phyloP scores from a whole-genome alignment of 345 rosid species.

The Psidium guajava region DNA sequence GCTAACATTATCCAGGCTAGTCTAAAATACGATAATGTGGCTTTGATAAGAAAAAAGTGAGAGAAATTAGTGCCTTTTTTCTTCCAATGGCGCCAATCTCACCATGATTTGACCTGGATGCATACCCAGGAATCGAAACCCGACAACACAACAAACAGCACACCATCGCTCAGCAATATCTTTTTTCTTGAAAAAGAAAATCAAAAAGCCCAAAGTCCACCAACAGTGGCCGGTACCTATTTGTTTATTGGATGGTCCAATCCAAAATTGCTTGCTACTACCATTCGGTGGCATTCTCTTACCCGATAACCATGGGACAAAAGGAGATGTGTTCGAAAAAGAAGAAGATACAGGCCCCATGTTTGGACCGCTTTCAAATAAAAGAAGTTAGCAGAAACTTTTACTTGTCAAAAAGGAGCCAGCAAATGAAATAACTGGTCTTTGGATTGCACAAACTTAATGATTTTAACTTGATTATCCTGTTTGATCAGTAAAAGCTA shows the following conservation, averaged over 20 bases:
- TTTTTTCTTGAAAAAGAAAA: not conserved
- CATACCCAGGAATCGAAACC: conserved; percentile 10
- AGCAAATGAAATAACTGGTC: not conserved
- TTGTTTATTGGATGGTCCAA: not conserved
- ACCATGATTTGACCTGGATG: conserved; percentile 10
- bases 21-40: not conserved
- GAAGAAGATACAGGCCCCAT: conserved; percentile 2
- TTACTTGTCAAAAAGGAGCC: not conserved
- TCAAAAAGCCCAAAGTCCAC: conserved; percentile 7
- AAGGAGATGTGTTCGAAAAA: conserved; percentile 21
- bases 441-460: not conserved
- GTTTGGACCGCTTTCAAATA: conserved; percentile 37
- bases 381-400: not conserved
- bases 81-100: no score
- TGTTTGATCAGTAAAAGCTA: not conserved
- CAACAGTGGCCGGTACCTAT: conserved; percentile 27
- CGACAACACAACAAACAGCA: conserved; percentile 24
- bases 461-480: not conserved
- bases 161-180: conserved; percentile 1
- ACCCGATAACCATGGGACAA: not conserved
- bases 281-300: not conserved
- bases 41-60: not conserved
- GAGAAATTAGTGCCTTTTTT: not conserved
- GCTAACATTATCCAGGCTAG: no score
- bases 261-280: not conserved